Evolutionary conservation across 2,329 filamentous ascomycete species (phyloP), one percentile per base, ranked within the genome.

Genomic region (Colletotrichum sp.): DNA sequence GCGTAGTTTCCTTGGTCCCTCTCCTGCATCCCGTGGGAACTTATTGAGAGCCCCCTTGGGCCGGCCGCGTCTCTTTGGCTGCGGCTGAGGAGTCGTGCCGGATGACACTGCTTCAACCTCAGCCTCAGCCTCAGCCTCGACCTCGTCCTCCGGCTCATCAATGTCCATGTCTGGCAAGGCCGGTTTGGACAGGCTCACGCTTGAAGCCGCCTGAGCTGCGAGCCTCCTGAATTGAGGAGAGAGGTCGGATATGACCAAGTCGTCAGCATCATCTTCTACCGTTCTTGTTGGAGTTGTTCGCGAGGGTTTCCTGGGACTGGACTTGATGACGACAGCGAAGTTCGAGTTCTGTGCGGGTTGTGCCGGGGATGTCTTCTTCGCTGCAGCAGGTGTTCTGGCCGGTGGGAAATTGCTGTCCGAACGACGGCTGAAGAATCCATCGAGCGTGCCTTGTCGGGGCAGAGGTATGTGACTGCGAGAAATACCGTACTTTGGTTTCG

Each of bases 21-120:
- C 7, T 10, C 59, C 30, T 7, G 71, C 76, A 16, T 24, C 13
- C 81, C 72, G 38, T 7, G 28, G 9, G 4, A 30, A 48, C 77
- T 77, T 14, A 2, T 32, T 56, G 78, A 74, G 4, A 77, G 71
- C 74, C 83, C 88, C 89, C 68, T 87, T 87, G 6, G 90, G 89
- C 7, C 89, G 84, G 9, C 89, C 89, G 48, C 85, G 83, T 70
- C 85, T 84, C 34, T 69, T 72, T 72, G 75, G 81, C 48, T 64
- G 63, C 9, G 56, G 43, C n/a, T 59, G 66, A 14, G 68, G 30
- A 16, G 24, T 59, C 9, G 21, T n/a, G 13, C 58, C 59, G 2
- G 64, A 52, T 12, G 73, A 66, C 12, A 59, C 32, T 7, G 59
- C 43, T 32, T 70, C 72, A 24, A 26, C 34, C 4, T 69, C 71